Evolutionary conservation across 306 rosid species (phyloP), one percentile per base, ranked within the genome.

Genomic region (Trifolium dubium): DNA sequence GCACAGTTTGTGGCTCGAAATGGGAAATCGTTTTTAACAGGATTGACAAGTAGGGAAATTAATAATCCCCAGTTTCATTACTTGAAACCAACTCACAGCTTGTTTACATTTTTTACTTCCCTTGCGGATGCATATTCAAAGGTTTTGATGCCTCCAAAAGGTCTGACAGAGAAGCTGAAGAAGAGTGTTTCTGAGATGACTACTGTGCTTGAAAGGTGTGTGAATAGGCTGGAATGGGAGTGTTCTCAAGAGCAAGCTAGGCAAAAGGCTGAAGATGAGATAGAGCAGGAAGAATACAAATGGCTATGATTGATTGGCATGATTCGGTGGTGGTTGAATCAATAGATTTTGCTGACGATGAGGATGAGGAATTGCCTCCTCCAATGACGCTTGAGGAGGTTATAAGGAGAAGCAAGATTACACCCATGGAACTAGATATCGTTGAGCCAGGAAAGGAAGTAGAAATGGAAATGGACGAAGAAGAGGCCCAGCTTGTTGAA

Each of bases 221-320:
- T 86, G 81, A 90, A 89, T 64, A 87, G 98, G 85, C 82, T 91
- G 67, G 96, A 88, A 80, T 91, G 98, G 96, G 98, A 94, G 77
- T 90, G 90, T 1, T 94, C 98, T 1, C 95, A 94, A 75, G 97
- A 94, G 85, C 95, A 94, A 85, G 96, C 96, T 37, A 88, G 98
- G 85, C 96, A 91, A 80, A 91, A 91, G 81, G 97, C 92, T 12
- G 96, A 91, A 76, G 92, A 91, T 83, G 97, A 94, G 81, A 86
- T 91, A 82, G 96, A 91, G 83, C 98, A 89, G 83, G 98, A 94
- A 89, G 95, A 77, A 13, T 88, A 51, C 91, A 89, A 35, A 94
- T 94, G 98, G 96, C 95, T 31, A 94, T 94, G 98, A 94, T 94
- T 77, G 98, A 94, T 83, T 94, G 98, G 97, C 97, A 94, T 87